A percentile compares a stretch with the other conserved stretches of the same genome.
phyloP scores from a whole-genome alignment of 768 basidiomycete genomes.

The Collybia nuda region DNA sequence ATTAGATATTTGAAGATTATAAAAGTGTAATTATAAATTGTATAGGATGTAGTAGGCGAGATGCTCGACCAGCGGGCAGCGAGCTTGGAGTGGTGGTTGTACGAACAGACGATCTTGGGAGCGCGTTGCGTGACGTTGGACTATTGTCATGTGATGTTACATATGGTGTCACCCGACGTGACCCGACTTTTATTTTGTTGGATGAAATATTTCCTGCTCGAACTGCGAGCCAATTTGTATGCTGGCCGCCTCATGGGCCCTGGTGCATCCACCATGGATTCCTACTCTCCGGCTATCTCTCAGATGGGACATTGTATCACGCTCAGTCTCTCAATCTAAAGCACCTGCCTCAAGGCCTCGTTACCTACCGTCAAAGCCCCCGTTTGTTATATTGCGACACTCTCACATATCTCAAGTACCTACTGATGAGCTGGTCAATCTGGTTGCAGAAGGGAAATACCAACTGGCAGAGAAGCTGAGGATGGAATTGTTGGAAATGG shows the following conservation, averaged over 20 bases:
- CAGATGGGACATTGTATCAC: conserved; percentile 15
- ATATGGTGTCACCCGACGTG: conserved; percentile 6
- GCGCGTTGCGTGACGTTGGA: conserved; percentile 12
- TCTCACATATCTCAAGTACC: background rate
- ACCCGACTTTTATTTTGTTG: conserved; percentile 6
- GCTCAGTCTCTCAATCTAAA: conserved; percentile 5
- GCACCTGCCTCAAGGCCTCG: conserved; percentile 7
- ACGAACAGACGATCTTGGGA: conserved; percentile 7
- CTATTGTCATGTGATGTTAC: conserved; percentile 17
- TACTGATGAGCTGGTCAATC: conserved; percentile 13
- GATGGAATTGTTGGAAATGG: conserved; percentile 36
- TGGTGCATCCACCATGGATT: conserved; percentile 25
- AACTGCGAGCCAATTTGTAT: conserved; percentile 21
- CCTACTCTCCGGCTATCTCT: conserved; percentile 13
- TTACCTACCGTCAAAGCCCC: background rate
- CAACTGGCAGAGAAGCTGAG: conserved; percentile 32
- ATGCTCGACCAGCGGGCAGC: conserved; percentile 46
- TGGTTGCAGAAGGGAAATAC: conserved; percentile 27
- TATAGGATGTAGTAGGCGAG: conserved; percentile 34
- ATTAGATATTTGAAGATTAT: conserved; percentile 22
- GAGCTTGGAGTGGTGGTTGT: conserved; percentile 11
- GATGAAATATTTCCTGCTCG: background rate
- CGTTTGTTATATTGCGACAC: background rate
- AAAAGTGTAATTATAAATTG: conserved; percentile 23
- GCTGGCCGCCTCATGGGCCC: conserved; percentile 33